Percentiles rank a stretch among this genome's conserved stretches.
These are phyloP conservation scores for Aplosporella prunicola DNA, from an alignment of 2,329 filamentous ascomycete genomes.

Conservation along the genomic window DNA sequence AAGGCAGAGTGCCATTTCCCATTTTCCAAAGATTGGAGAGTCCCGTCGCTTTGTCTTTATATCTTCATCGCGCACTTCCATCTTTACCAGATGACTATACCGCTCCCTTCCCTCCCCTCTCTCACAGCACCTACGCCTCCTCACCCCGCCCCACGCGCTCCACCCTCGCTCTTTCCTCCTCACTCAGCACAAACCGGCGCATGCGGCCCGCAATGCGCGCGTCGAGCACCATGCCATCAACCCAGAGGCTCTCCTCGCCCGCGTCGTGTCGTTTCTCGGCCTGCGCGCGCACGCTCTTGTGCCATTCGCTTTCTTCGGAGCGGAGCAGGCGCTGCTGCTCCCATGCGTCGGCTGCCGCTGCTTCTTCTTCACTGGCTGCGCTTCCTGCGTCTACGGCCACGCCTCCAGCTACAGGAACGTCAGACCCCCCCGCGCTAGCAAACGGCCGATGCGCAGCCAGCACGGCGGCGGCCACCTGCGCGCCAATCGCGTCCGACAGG, in stretches of 20 bases:
- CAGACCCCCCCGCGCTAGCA: too few relatives aligned
- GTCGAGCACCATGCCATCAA: conserved; percentile 66
- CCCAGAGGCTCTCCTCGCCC: conserved; percentile 56
- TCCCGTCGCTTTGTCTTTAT: too few relatives aligned
- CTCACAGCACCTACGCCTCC: conserved; percentile 30
- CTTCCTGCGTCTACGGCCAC: conserved; percentile 22
- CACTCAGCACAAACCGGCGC: conserved; percentile 62
- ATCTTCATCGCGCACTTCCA: too few relatives aligned
- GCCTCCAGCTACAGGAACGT: conserved; percentile 15
- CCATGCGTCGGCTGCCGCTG: conserved; percentile 18
- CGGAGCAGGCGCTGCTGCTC: conserved; percentile 59
- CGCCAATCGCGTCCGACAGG: conserved; percentile 80
- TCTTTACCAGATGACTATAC: too few relatives aligned
- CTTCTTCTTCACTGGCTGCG: conserved; percentile 23
- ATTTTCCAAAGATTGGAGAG: too few relatives aligned
- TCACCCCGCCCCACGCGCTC: conserved; percentile 47
- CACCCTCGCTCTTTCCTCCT: conserved; percentile 61
- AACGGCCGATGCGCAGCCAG: conserved; percentile 49
- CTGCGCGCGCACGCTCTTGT: conserved; percentile 61
- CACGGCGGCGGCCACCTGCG: conserved; percentile 77
- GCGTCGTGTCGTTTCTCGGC: conserved; percentile 34
- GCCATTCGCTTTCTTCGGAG: conserved; percentile 72
- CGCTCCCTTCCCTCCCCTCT: not conserved
- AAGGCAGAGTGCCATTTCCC: too few relatives aligned
- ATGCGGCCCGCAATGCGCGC: conserved; percentile 66